Evolutionary conservation across 2,329 filamentous ascomycete genomes (phyloP).

Genomic region (Plectosphaerella plurivora): DNA sequence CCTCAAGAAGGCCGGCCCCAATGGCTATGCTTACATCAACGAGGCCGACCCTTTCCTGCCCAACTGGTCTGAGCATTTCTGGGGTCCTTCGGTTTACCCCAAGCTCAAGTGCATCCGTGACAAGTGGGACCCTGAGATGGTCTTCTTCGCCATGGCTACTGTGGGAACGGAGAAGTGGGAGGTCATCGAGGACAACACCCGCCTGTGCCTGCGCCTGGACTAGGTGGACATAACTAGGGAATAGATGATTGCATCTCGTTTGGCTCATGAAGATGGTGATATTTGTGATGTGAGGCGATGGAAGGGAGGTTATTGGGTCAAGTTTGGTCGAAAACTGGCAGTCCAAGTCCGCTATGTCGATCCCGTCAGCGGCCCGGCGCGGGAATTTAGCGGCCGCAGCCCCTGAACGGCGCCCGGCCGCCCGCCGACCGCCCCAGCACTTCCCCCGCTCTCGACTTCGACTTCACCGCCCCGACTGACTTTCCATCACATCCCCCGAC

Average conservation of each 20-base stretch:
- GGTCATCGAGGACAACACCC: conserved; percentile 30
- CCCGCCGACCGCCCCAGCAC: no score
- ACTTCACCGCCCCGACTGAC: no score
- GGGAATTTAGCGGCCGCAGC: no score
- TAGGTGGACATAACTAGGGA: neutral
- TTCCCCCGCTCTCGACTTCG: no score
- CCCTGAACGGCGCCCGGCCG: no score
- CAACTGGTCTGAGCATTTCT: conserved; percentile 33
- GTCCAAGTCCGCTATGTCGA: no score
- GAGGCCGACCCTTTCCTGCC: conserved; percentile 32
- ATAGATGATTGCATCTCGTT: neutral
- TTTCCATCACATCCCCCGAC: no score
- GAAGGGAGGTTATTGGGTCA: no score
- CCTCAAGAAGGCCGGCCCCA: conserved; percentile 29
- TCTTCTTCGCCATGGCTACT: conserved; percentile 38
- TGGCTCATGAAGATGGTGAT: neutral
- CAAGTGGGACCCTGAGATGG: conserved; percentile 34
- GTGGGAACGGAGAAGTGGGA: conserved; percentile 41
- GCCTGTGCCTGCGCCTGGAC: conserved; percentile 28
- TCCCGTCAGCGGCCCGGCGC: no score
- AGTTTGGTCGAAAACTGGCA: no score
- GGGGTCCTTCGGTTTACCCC: conserved; percentile 29
- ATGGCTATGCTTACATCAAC: conserved; percentile 39
- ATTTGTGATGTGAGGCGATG: neutral
- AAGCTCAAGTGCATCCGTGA: conserved; percentile 30